Base-by-base conservation (phyloP, 768 basidiomycete genomes). In the Saitozyma podzolica region DNA sequence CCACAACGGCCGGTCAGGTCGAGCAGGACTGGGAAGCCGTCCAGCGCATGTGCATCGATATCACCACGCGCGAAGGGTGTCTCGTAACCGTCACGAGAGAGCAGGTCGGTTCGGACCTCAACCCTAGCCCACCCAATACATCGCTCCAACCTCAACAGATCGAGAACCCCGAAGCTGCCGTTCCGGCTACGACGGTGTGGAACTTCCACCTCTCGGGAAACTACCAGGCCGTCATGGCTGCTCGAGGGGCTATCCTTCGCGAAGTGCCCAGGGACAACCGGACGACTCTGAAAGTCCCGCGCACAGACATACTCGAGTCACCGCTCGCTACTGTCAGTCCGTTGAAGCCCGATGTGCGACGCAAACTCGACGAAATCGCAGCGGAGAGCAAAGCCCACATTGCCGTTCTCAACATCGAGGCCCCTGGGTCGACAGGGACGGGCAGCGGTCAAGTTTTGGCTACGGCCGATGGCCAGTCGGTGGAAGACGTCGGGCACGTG, bases 371-470 rank as follows among this genome's bases (percentile, higher is more conserved):
- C 78, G 91, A 95, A 75, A 91, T 97, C 74, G 94, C 93, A 39
- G 87, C 88, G 2, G 89, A 91, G 75, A 94, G 92, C n/a, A 83
- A 86, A 63, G 92, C 94, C 9, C 91, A 93, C 78, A 92, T 97
- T 75, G 89, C 92, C 29, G 92, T 97, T 68, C 89, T 95, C 73
- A 94, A 95, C 70, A 88, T 89, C 10, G 66, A 68, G 29, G 62
- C 56, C 19, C 29, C 29, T 29, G 29, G 29, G 29, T 29, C 29
- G 29, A 29, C 29, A 2, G 29, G 29, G 29, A 29, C 29, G 29
- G 29, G 29, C 29, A 29, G 29, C 29, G 29, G 29, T 29, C 29
- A 29, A 29, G 29, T 29, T 2, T 29, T 29, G 29, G 29, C 29
- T 5, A 29, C 29, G 29, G 29, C 29, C 29, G 29, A 29, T 29